These are phyloP conservation scores for Articulospora tetracladia DNA, from an alignment of 495 filamentous ascomycete genomes.

Conservation along the genomic window DNA sequence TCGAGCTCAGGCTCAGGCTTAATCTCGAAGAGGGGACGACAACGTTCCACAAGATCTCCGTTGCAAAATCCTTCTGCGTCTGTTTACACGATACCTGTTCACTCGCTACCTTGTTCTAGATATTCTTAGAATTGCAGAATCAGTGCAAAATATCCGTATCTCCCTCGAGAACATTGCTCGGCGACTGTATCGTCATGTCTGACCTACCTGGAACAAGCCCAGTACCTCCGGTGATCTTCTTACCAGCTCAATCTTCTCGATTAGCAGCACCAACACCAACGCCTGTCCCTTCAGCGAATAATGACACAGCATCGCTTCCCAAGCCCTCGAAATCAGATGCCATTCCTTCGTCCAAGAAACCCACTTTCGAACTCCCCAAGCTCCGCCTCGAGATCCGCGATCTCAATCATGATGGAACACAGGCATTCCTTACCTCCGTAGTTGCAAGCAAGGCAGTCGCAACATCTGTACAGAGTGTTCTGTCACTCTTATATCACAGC, in stretches of 20 bases:
- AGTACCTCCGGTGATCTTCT: slow-evolving; percentile 28
- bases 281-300: not conserved
- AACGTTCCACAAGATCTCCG: too few species aligned
- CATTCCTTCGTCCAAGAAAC: not conserved
- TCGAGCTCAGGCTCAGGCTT: too few species aligned
- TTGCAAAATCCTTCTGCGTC: too few species aligned
- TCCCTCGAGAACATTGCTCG: too few species aligned
- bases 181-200: not conserved
- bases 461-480: slow-evolving; percentile 59
- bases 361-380: slow-evolving; percentile 48
- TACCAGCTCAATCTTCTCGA: slow-evolving; percentile 15
- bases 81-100: too few species aligned
- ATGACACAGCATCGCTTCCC: not conserved
- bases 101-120: too few species aligned
- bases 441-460: slow-evolving; percentile 55
- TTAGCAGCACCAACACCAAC: slow-evolving; percentile 14
- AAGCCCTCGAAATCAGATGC: not conserved
- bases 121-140: too few species aligned
- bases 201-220: slow-evolving; percentile 25
- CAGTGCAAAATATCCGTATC: too few species aligned
- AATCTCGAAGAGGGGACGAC: too few species aligned
- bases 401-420: slow-evolving; percentile 58
- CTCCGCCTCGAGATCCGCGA: slow-evolving; percentile 70
- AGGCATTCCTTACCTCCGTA: slow-evolving; percentile 57
- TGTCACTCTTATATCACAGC: slow-evolving; percentile 57